Conservation (phyloP, 2,329 filamentous ascomycete genomes). For the Cordyceps javanica region DNA sequence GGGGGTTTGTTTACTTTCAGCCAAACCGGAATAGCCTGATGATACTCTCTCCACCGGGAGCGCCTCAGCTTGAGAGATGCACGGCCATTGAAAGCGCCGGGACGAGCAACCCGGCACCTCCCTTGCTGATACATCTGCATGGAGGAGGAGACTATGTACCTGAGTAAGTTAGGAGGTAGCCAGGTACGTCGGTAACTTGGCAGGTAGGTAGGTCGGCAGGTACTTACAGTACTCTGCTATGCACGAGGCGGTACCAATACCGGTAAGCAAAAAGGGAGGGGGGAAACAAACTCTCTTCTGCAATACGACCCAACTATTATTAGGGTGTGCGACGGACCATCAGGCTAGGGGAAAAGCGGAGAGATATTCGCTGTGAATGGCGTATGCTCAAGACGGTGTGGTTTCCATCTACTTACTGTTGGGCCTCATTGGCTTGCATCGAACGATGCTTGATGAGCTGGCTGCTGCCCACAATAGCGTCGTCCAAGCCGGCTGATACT, state of each 20-base stretch:
- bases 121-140: background rate
- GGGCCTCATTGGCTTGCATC: background rate
- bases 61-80: constrained; percentile 12
- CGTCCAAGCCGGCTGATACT: background rate
- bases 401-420: background rate
- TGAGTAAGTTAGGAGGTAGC: no score
- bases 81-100: constrained; percentile 3
- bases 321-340: background rate
- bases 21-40: constrained; percentile 12
- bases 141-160: background rate
- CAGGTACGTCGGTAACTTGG: background rate
- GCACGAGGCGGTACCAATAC: background rate
- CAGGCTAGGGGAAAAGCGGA: constrained; percentile 1
- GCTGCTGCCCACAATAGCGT: background rate
- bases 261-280: background rate
- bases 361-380: background rate
- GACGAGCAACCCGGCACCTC: constrained; percentile 2
- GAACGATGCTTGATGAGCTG: constrained; percentile 6
- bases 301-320: background rate
- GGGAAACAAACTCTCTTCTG: background rate
- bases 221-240: no score
- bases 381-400: background rate
- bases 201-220: background rate
- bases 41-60: constrained; percentile 1
- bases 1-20: constrained; percentile 11